phyloP scores from a whole-genome alignment of 148 eudicot species.

The Dianthus caryophyllus region DNA sequence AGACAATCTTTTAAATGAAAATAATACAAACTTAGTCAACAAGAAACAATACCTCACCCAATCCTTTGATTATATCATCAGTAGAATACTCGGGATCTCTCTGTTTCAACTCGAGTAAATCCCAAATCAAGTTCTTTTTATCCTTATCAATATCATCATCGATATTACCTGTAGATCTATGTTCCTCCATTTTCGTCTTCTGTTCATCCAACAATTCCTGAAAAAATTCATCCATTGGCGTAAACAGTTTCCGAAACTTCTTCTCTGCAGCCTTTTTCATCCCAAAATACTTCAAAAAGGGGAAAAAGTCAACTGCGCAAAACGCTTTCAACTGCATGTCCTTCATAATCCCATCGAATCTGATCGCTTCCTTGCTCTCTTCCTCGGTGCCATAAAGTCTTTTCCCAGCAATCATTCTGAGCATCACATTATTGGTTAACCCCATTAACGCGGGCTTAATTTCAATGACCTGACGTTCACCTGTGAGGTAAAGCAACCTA shows the following conservation, averaged over 20 bases:
- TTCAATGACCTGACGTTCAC: conserved; percentile 17
- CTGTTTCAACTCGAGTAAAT: not conserved
- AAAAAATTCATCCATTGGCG: conserved; percentile 32
- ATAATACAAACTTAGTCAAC: not conserved
- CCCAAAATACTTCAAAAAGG: conserved; percentile 30
- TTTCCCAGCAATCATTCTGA: conserved; percentile 44
- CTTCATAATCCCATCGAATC: conserved; percentile 19
- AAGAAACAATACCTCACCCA: not conserved
- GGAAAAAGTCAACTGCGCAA: conserved; percentile 28
- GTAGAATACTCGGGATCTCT: conserved; percentile 3
- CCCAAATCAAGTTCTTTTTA: not conserved
- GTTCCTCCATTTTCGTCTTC: not conserved
- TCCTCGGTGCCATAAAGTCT: conserved; percentile 21
- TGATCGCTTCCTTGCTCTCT: conserved; percentile 17
- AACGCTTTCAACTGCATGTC: conserved; percentile 13
- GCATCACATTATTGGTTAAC: conserved; percentile 31
- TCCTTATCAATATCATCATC: not conserved
- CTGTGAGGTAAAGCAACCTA: not conserved
- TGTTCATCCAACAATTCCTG: not conserved
- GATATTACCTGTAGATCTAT: not conserved
- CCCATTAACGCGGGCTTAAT: conserved; percentile 31
- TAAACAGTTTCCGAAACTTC: not conserved
- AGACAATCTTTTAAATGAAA: no score
- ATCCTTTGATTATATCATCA: not conserved
- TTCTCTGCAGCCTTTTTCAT: conserved; percentile 19